phyloP scores from a whole-genome alignment of 148 eudicot species.

The Linanthus parryae region DNA sequence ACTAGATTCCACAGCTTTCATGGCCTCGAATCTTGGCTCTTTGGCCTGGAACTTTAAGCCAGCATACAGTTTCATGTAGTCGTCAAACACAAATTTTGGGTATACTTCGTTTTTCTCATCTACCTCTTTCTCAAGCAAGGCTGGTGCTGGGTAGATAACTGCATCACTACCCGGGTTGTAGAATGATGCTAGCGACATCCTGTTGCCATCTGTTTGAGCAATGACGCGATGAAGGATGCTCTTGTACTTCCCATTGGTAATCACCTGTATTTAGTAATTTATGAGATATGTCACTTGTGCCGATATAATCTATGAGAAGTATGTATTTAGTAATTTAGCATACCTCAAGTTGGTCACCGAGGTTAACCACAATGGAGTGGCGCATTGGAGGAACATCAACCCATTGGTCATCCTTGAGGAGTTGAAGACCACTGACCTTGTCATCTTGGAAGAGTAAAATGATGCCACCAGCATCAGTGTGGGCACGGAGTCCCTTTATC shows the following conservation, averaged over 20 bases:
- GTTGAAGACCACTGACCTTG: slow-evolving; percentile 69
- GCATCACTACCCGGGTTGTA: slow-evolving; percentile 55
- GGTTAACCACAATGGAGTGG: slow-evolving; percentile 73
- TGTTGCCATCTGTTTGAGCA: slow-evolving; percentile 37
- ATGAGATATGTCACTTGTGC: no score
- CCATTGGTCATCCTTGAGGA: slow-evolving; percentile 64
- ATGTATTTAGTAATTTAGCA: no score
- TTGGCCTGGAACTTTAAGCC: slow-evolving; percentile 54
- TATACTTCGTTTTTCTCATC: slow-evolving; percentile 22
- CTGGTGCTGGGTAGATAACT: slow-evolving; percentile 45
- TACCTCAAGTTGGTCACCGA: slow-evolving; percentile 83
- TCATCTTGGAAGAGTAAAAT: slow-evolving; percentile 77
- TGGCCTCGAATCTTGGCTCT: slow-evolving; percentile 69
- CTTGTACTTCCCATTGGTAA: slow-evolving; percentile 53
- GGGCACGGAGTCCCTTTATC: slow-evolving; percentile 75
- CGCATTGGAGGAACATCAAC: slow-evolving; percentile 75
- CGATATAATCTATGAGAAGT: no score
- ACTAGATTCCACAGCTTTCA: slow-evolving; percentile 41
- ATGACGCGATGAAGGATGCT: slow-evolving; percentile 44
- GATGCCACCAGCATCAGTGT: slow-evolving; percentile 82
- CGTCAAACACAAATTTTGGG: slow-evolving; percentile 47
- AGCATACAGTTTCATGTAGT: slow-evolving; percentile 52
- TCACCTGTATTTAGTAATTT: no score
- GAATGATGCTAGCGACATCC: slow-evolving; percentile 55
- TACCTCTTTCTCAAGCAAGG: slow-evolving; percentile 24